Evolutionary conservation across 257 asterid genomes (phyloP), one percentile per base, ranked within the genome.

Genomic region (Solanum sejunctum): DNA sequence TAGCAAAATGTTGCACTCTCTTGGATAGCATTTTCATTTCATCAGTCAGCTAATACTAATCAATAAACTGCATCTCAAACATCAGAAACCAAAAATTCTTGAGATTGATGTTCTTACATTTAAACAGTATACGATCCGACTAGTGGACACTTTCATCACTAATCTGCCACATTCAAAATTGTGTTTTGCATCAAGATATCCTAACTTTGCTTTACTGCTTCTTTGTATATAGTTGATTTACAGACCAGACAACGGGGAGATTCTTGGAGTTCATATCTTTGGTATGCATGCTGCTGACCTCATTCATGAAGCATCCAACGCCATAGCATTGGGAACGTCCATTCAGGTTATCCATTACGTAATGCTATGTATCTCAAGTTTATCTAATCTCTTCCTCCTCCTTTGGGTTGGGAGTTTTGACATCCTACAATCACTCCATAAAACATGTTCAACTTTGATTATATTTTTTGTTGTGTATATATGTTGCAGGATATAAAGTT

Each of bases 211-310:
- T 2, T 77, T 52, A 51, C 16, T 71, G 79, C 54, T 32, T 88
- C 87, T 58, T 72, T 75, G 52, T 58, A n/a, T 58, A 63, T 93
- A 95, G 98, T 87, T 95, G 89, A 93, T 95, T 75, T 95, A 93
- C 88, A 92, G 98, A 89, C 95, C 97, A 21, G 98, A 95, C 91
- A 93, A 88, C 73, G 98, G 98, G 13, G 98, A 92, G 91, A 95
- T 95, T 89, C 96, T 95, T 61, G 98, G 98, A 88, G 98, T 95
- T 86, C 98, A 95, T 86, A 92, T 95, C 79, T 92, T 95, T 90
- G 98, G 98, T 43, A 36, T 93, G 93, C 98, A 95, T 88, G 98
- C 98, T 28, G 98, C 98, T 80, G 98, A 95, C 91, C 98, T 95
- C 86, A 93, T 95, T 80, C 98, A 95, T 69, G 98, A 95, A 91